These are phyloP conservation scores for Globisporangium takayamanum DNA, from an alignment of 352 stramenopile genomes.

Conservation along the genomic window DNA sequence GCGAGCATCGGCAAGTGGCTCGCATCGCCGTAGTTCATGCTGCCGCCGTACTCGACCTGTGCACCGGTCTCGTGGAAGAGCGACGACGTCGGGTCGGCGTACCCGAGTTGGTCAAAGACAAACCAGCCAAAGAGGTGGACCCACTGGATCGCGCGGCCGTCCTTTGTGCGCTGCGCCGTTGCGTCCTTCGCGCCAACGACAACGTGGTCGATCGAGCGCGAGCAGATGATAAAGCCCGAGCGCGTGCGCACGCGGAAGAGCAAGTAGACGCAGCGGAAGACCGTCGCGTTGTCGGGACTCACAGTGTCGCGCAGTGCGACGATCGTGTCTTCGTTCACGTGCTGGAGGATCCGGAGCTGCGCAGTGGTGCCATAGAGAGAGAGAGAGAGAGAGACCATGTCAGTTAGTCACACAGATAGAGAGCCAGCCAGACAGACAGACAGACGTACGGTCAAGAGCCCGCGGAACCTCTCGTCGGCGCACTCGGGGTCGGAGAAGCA, in stretches of 20 bases:
- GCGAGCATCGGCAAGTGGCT: conserved; percentile 38
- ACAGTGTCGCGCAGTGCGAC: conserved; percentile 49
- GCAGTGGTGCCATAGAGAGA: not conserved
- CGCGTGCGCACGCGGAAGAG: conserved; percentile 64
- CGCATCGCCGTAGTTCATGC: conserved; percentile 51
- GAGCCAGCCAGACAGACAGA: not conserved
- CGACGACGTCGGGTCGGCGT: conserved; percentile 16
- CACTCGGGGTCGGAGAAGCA: conserved; percentile 64
- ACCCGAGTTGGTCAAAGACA: conserved; percentile 44
- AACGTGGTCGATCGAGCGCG: conserved; percentile 35
- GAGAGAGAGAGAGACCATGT: not conserved
- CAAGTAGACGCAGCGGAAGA: conserved; percentile 65
- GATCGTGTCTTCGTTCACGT: conserved; percentile 66
- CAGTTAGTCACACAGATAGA: conserved; percentile 3
- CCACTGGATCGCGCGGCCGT: conserved; percentile 52
- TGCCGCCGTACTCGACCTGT: conserved; percentile 63
- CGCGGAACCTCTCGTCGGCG: conserved; percentile 49
- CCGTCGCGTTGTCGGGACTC: conserved; percentile 31
- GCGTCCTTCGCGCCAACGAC: conserved; percentile 13
- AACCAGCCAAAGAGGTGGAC: conserved; percentile 69
- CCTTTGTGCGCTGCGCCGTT: conserved; percentile 15
- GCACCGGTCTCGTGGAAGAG: conserved; percentile 33
- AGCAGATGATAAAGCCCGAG: conserved; percentile 58
- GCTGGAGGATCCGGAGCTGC: conserved; percentile 51
- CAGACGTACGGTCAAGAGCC: conserved; percentile 39